Evolutionary conservation across 140 eudicot species (phyloP).

Genomic region (Bidens hawaiensis): DNA sequence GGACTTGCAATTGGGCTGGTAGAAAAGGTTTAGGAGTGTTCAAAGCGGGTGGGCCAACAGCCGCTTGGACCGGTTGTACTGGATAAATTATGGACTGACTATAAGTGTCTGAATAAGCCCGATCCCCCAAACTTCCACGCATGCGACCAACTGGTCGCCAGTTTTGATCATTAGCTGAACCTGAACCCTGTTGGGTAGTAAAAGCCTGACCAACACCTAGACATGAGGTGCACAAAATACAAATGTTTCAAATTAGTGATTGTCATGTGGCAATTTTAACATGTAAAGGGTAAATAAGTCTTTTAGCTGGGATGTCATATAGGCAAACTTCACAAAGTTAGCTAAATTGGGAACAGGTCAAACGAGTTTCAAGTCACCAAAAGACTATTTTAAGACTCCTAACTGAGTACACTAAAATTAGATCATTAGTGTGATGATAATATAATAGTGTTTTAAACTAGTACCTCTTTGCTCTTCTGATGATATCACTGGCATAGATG

Average conservation of each 20-base stretch:
- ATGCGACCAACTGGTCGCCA: slow-evolving; percentile 76
- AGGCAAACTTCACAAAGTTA: not conserved
- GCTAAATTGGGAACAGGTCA: not conserved
- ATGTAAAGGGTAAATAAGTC: not conserved
- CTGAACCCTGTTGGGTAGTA: slow-evolving; percentile 1
- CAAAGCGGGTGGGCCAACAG: slow-evolving; percentile 38
- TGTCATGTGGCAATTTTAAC: not conserved
- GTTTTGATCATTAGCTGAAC: slow-evolving; percentile 33
- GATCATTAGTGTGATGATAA: not conserved
- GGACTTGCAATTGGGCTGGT: slow-evolving; percentile 33
- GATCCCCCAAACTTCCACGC: slow-evolving; percentile 84
- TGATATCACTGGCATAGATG: slow-evolving; percentile 24
- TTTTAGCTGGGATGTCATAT: not conserved
- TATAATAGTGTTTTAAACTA: not conserved
- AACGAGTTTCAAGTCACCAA: not conserved
- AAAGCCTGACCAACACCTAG: slow-evolving; percentile 13
- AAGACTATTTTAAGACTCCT: not conserved
- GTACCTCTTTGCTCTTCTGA: too few species aligned
- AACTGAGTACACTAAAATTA: not conserved
- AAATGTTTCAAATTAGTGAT: not conserved
- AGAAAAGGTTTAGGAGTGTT: slow-evolving; percentile 28
- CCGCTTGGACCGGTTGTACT: slow-evolving; percentile 48
- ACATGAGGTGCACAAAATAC: not conserved
- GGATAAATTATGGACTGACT: slow-evolving; percentile 45
- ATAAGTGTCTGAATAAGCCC: slow-evolving; percentile 52